Conservation (phyloP, 768 basidiomycete genomes). For the Rhodotorula babjevae region DNA sequence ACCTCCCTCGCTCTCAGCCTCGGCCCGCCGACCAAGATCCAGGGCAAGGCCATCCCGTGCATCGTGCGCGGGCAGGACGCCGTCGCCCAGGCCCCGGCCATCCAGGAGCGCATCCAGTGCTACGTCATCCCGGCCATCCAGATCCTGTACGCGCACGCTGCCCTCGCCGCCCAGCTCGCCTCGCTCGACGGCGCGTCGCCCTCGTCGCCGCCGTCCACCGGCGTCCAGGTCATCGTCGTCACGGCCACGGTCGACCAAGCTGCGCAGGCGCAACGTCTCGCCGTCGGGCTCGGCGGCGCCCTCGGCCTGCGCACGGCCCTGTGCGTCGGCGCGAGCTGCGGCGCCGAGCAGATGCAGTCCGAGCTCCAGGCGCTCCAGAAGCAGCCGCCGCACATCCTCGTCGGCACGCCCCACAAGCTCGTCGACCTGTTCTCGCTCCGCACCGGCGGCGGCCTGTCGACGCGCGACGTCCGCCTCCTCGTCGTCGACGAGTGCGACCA, state of each 20-base stretch:
- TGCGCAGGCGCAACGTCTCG: conserved; percentile 92
- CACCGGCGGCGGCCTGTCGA: conserved; percentile 2
- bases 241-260: conserved; percentile 99
- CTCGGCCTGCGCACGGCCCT: conserved; percentile 88
- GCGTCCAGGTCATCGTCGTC: conserved; percentile 84
- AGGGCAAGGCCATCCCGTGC: conserved; percentile 92
- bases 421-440: conserved; percentile 73
- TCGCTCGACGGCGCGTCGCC: conserved; percentile 10
- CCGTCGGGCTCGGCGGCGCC: conserved; percentile 84
- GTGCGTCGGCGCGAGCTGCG: conserved; percentile 56
- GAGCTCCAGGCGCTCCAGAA: conserved; percentile 71
- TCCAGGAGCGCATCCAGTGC: conserved; percentile 95
- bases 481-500: conserved; percentile 98
- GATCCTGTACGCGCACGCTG: conserved; percentile 55
- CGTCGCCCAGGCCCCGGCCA: conserved; percentile 97
- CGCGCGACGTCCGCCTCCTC: conserved; percentile 74
- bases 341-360: conserved; percentile 46
- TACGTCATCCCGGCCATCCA: conserved; percentile 91
- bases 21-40: conserved; percentile 98
- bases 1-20: too few relatives aligned
- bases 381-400: conserved; percentile 88
- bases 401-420: conserved; percentile 94
- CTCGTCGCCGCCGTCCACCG: conserved; percentile 45
- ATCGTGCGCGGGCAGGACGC: conserved; percentile 85
- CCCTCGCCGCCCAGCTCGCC: conserved; percentile 16